A percentile compares a stretch with the other conserved stretches of the same genome.
phyloP scores from a whole-genome alignment of 2,329 filamentous ascomycete species.

The Pseudonectria buxi region DNA sequence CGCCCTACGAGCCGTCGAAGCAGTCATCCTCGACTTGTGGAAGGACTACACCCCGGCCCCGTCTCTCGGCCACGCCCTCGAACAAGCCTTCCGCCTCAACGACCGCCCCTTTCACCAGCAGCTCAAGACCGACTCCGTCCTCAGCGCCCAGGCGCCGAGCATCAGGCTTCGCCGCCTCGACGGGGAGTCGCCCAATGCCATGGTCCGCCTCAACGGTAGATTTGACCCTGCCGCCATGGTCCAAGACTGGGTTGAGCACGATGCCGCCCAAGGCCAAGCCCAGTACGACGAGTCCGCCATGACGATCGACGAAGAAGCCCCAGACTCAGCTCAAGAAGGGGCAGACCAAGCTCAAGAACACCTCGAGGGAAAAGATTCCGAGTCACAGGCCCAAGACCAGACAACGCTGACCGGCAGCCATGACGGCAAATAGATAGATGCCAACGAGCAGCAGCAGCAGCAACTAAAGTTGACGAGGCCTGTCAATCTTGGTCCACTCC shows the following conservation, averaged over 20 bases:
- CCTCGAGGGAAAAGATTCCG: too few relatives aligned
- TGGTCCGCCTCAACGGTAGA: slow-evolving; percentile 16
- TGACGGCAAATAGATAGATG: too few relatives aligned
- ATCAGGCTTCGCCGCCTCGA: slow-evolving; percentile 16
- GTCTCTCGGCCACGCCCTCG: slow-evolving; percentile 20
- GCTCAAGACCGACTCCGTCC: slow-evolving; percentile 2
- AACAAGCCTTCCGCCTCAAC: slow-evolving; percentile 19
- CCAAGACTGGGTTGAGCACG: slow-evolving; percentile 8
- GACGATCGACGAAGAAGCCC: too few relatives aligned
- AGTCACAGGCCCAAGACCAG: too few relatives aligned
- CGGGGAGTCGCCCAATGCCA: slow-evolving; percentile 11
- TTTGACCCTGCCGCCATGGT: slow-evolving; percentile 17
- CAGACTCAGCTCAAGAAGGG: too few relatives aligned
- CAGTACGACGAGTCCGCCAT: background rate
- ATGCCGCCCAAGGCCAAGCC: background rate
- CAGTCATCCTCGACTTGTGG: slow-evolving; percentile 23
- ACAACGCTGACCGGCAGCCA: too few relatives aligned
- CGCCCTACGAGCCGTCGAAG: slow-evolving; percentile 24
- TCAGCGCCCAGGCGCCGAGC: slow-evolving; percentile 10
- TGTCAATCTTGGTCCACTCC: too few relatives aligned
- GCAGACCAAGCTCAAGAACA: too few relatives aligned
- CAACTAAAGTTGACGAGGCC: too few relatives aligned
- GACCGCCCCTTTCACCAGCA: slow-evolving; percentile 21
- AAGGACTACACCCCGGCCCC: slow-evolving; percentile 23
- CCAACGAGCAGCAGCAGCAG: too few relatives aligned